These are phyloP conservation scores for Nemania sp. DNA, from an alignment of 2,329 filamentous ascomycete species.

Conservation along the genomic window DNA sequence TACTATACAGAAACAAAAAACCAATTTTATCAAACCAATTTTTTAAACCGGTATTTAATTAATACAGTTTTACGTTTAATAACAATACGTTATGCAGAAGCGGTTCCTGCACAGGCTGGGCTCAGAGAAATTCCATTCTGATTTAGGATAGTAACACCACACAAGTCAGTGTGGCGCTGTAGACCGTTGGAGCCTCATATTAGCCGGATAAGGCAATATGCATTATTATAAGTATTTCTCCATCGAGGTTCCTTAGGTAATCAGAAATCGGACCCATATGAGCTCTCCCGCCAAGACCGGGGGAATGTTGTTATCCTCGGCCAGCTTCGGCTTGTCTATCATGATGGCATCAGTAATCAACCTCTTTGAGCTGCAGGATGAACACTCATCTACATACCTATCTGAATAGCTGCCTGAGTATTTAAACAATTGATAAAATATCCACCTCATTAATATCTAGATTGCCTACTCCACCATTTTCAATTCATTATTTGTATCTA, in stretches of 20 bases:
- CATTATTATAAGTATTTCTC: not conserved
- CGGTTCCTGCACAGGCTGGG: not conserved
- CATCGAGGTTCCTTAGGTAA: no score
- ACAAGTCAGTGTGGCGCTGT: conserved; percentile 16
- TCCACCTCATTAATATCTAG: not conserved
- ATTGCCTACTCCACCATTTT: not conserved
- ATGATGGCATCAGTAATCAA: not conserved
- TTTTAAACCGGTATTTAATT: no score
- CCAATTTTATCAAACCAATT: no score
- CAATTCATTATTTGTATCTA: not conserved
- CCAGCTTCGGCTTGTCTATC: conserved; percentile 40
- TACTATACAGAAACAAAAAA: no score
- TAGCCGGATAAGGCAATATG: not conserved
- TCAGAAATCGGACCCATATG: no score
- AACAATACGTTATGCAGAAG: no score
- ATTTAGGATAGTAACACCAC: no score
- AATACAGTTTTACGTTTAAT: no score
- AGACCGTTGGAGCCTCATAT: not conserved
- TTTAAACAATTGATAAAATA: not conserved
- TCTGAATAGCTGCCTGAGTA: not conserved
- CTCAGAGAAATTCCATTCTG: not conserved
- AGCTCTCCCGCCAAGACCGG: conserved; percentile 14
- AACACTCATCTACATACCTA: not conserved
- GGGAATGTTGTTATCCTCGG: conserved; percentile 38
- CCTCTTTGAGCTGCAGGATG: not conserved